Evolutionary conservation across 2,329 filamentous ascomycete species (phyloP).

Genomic region (Colletotrichum australisinense): DNA sequence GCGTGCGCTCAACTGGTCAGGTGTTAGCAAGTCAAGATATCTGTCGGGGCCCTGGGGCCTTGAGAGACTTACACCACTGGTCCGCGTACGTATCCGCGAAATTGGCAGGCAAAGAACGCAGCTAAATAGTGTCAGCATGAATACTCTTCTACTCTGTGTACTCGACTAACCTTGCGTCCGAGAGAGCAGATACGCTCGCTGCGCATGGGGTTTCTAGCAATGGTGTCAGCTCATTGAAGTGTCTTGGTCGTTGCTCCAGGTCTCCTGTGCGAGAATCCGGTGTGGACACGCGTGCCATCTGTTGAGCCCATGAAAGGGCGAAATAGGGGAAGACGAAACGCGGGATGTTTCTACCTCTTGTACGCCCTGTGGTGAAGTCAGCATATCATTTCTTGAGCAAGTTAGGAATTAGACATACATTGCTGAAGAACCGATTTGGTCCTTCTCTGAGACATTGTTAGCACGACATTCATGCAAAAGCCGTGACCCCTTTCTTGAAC

Average conservation of each 20-base stretch:
- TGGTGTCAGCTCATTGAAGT: background rate
- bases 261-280: too few relatives aligned
- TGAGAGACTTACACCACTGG: slow-evolving; percentile 61
- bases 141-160: slow-evolving; percentile 37
- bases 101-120: slow-evolving; percentile 49
- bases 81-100: slow-evolving; percentile 41
- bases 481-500: background rate
- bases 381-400: background rate
- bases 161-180: slow-evolving; percentile 30
- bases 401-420: slow-evolving; percentile 32
- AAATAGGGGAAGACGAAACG: slow-evolving; percentile 43
- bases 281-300: too few relatives aligned
- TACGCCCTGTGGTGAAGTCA: slow-evolving; percentile 45
- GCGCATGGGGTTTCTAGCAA: slow-evolving; percentile 52
- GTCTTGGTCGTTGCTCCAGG: background rate
- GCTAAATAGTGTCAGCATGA: slow-evolving; percentile 34
- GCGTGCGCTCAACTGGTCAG: slow-evolving; percentile 64
- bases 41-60: background rate
- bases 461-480: background rate
- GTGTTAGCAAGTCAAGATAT: background rate
- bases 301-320: too few relatives aligned
- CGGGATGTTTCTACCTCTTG: slow-evolving; percentile 46
- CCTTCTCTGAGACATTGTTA: slow-evolving; percentile 57
- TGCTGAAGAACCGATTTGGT: slow-evolving; percentile 70
- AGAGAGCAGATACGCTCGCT: slow-evolving; percentile 57